These are phyloP conservation scores for Arthrobotrys megalospora DNA, from an alignment of 2,329 filamentous ascomycete genomes.

Conservation along the genomic window DNA sequence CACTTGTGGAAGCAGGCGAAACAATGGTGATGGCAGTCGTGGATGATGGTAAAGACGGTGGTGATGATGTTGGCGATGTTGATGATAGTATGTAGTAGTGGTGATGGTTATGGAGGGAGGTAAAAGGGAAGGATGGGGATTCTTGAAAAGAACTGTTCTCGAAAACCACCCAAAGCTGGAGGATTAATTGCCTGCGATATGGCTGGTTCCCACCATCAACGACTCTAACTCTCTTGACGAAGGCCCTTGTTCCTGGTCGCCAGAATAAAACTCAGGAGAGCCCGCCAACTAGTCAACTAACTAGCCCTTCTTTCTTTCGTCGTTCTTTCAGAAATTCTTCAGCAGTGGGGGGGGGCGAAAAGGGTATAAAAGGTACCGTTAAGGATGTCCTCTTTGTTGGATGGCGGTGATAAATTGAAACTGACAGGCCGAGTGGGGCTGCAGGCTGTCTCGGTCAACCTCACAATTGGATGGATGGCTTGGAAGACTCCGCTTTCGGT, in stretches of 20 bases:
- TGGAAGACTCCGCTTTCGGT: slow-evolving; percentile 35
- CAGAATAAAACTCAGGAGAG: slow-evolving; percentile 46
- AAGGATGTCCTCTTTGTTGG: slow-evolving; percentile 26
- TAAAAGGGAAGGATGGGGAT: neutral
- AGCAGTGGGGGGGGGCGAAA: slow-evolving; percentile 23
- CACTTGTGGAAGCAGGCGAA: slow-evolving; percentile 4
- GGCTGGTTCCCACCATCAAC: neutral
- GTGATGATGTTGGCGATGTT: slow-evolving; percentile 1
- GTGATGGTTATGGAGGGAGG: slow-evolving; percentile 6
- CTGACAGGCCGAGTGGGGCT: slow-evolving; percentile 42
- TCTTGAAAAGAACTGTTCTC: slow-evolving; percentile 3
- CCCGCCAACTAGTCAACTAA: neutral
- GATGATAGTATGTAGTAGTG: neutral
- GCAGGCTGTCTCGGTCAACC: slow-evolving; percentile 18
- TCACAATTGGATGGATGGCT: slow-evolving; percentile 22
- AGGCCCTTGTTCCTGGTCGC: neutral
- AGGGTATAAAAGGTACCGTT: slow-evolving; percentile 31
- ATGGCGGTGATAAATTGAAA: slow-evolving; percentile 27
- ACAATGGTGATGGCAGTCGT: neutral
- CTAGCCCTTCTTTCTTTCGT: slow-evolving; percentile 1
- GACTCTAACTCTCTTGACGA: neutral
- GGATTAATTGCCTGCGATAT: slow-evolving; percentile 1
- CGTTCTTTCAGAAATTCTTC: slow-evolving; percentile 19
- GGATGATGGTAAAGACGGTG: slow-evolving; percentile 3
- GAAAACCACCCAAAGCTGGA: slow-evolving; percentile 14